A percentile compares a stretch with the other conserved stretches of the same genome.
Conservation (phyloP, 768 basidiomycete genomes). For the Lactarius tabidus region DNA sequence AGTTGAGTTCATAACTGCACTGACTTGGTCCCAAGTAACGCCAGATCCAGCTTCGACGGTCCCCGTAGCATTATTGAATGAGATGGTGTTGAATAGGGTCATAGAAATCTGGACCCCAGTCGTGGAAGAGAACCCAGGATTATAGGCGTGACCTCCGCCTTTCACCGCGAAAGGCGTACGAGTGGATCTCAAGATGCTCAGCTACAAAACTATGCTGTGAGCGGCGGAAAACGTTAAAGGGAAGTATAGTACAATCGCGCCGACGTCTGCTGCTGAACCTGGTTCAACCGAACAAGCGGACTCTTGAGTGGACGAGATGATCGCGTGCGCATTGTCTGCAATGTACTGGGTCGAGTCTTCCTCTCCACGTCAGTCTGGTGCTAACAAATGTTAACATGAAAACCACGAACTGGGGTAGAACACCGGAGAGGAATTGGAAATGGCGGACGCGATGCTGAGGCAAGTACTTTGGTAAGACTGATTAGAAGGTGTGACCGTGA, state of each 20-base stretch:
- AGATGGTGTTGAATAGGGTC: conserved; percentile 23
- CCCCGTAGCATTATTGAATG: not conserved
- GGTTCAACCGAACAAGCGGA: conserved; percentile 25
- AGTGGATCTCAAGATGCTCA: conserved; percentile 11
- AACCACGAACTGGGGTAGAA: conserved; percentile 1
- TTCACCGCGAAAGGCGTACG: not conserved
- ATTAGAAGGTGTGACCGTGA: not conserved
- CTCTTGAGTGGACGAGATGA: not conserved
- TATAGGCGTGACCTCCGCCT: conserved; percentile 26
- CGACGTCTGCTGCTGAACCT: conserved; percentile 21
- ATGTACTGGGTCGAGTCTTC: not conserved
- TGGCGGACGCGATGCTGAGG: not conserved
- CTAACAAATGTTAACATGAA: not conserved
- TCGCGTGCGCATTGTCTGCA: not conserved
- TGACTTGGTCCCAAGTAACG: conserved; percentile 30
- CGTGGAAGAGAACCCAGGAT: conserved; percentile 30
- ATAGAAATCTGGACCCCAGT: conserved; percentile 29
- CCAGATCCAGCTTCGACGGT: conserved; percentile 28
- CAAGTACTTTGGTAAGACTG: not conserved
- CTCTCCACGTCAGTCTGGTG: not conserved
- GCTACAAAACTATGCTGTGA: not conserved
- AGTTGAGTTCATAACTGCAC: conserved; percentile 15
- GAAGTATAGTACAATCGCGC: conserved; percentile 17
- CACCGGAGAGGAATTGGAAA: not conserved
- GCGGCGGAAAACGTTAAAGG: not conserved